Evolutionary conservation across 2,329 filamentous ascomycete genomes (phyloP), one percentile per base, ranked within the genome.

Genomic region (Nigrograna mackinnonii): DNA sequence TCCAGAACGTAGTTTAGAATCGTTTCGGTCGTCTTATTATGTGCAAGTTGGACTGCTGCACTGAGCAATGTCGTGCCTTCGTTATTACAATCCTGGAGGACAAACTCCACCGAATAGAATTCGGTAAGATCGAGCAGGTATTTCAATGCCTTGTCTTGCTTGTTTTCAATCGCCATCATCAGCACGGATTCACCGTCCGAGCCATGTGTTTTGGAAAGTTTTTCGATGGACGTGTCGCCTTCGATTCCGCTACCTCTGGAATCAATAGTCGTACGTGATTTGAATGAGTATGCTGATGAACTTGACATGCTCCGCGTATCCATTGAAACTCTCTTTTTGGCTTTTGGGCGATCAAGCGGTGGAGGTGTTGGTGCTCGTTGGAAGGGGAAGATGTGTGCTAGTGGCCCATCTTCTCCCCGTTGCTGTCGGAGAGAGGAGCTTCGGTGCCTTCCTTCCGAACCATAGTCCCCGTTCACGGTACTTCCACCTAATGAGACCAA

Each of bases 331-430:
- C 80, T 64, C 53, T 78, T 89, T 67, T 94, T 95, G 24, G 80
- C 71, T 53, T 79, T 81, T 44, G 82, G 82, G 4, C 70, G 60
- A 2, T 73, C 68, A 5, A 53, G 37, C 67, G 72, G 65, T 16
- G 75, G 72, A 19, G 74, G 74, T 17, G 70, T 76, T 32, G 71
- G 66, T 46, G 82, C 80, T 41, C 79, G 80, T 63, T 95, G 88
- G 49, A 96, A 97, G 0, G 91, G 92, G 55, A 96, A 96, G 1
- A 97, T 91, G 62, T 97, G 92, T 39, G 86, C 80, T 4, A 97
- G 52, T 3, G 74, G 74, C 3, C 71, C 72, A 35, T 65, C 58
- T 45, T 62, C 55, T 18, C 46, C 46, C 26, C 41, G 51, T 22
- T 45, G 48, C 22, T 47, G 54, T 11, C 43, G 46, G 11, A 43